Conservation (phyloP, 225 moss, liverwort and hornwort genomes). For the Sphagnum tenellum region DNA sequence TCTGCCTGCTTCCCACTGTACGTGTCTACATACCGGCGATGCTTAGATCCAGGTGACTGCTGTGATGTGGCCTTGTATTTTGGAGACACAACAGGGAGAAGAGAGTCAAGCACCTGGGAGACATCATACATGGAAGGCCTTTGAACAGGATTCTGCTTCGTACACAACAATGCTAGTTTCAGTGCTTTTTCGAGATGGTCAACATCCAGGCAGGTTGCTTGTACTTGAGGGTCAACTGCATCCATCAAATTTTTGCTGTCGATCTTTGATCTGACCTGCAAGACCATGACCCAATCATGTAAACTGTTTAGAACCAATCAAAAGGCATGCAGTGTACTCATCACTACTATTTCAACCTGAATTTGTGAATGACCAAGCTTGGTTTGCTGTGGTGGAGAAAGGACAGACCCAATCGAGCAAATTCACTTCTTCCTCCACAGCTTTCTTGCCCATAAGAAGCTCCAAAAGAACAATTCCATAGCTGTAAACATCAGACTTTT, state of each 20-base stretch:
- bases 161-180: conserved; percentile 74
- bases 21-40: conserved; percentile 64
- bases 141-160: conserved; percentile 53
- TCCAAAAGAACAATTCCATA: conserved; percentile 84
- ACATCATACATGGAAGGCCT: conserved; percentile 87
- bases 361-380: not conserved
- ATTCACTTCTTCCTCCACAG: conserved; percentile 84
- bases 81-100: conserved; percentile 35
- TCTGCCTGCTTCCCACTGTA: conserved; percentile 72
- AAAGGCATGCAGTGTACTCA: too few relatives aligned
- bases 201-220: conserved; percentile 43
- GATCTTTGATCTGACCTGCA: conserved; percentile 54
- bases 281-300: too few relatives aligned
- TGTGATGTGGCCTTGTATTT: conserved; percentile 20
- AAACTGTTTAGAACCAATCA: too few relatives aligned
- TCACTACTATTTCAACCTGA: too few relatives aligned
- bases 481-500: conserved; percentile 84
- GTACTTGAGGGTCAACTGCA: conserved; percentile 55
- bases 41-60: conserved; percentile 40
- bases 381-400: not conserved
- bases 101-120: conserved; percentile 65
- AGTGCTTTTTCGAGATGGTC: conserved; percentile 66
- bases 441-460: conserved; percentile 83
- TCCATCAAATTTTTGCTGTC: conserved; percentile 50
- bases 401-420: conserved; percentile 59